These are phyloP conservation scores for Candida saitoana DNA, from an alignment of 805 yeast species.

Conservation along the genomic window DNA sequence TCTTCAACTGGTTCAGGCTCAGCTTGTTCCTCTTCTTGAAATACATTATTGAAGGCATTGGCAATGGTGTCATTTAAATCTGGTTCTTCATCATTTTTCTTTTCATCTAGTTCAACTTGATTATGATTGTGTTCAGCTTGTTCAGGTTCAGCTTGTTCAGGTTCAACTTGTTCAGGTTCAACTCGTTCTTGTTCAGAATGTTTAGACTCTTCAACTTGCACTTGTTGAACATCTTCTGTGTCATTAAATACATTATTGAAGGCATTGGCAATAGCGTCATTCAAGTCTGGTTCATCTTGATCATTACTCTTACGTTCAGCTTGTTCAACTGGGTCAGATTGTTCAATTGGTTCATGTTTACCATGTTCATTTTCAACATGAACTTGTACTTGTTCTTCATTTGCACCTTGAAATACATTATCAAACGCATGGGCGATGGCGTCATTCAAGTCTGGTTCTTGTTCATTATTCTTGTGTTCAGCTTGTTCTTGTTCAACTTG, in stretches of 20 bases:
- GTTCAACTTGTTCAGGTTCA: not conserved
- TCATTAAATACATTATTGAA: not conserved
- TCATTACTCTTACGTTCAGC: too few species aligned
- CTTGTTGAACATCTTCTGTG: not conserved
- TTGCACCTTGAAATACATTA: too few species aligned
- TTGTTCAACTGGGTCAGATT: too few species aligned
- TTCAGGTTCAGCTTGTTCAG: not conserved
- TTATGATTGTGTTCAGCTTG: too few species aligned
- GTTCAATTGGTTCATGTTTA: too few species aligned
- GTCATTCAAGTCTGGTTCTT: not conserved
- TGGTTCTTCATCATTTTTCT: slow-evolving; percentile 3
- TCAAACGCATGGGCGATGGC: not conserved
- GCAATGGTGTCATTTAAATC: slow-evolving; percentile 14
- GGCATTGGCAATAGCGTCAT: not conserved
- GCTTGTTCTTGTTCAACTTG: too few species aligned
- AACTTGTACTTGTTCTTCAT: too few species aligned
- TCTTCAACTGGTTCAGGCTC: not conserved
- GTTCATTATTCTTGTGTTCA: too few species aligned
- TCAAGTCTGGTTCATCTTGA: too few species aligned
- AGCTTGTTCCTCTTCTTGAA: not conserved
- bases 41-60: slow-evolving; percentile 8
- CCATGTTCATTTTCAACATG: too few species aligned
- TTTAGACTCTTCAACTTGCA: not conserved
- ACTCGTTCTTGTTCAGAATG: not conserved
- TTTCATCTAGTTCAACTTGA: too few species aligned